Evolutionary conservation across 305 asterid genomes (phyloP).

Genomic region (Solanum hybrid): DNA sequence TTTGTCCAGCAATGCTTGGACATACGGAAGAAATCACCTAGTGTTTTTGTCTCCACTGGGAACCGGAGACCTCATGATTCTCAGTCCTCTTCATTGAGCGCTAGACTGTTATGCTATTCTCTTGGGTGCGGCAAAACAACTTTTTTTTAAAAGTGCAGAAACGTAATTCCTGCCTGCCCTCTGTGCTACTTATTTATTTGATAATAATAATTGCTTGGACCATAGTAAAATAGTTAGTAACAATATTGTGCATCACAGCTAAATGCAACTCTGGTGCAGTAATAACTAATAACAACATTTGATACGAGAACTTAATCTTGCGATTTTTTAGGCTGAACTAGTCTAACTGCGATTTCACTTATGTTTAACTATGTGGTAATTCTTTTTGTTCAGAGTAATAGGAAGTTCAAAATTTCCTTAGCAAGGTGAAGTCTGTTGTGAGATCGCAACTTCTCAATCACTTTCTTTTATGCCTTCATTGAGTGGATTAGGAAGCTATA

Average conservation of each 20-base stretch:
- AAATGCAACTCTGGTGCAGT: not conserved
- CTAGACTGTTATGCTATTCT: not conserved
- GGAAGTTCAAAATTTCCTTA: not conserved
- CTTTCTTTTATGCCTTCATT: not conserved
- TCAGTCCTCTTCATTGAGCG: not conserved
- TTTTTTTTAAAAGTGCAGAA: not conserved
- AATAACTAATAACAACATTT: not conserved
- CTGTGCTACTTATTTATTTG: not conserved
- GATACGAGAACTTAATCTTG: not conserved
- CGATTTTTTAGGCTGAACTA: not conserved
- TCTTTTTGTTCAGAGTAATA: not conserved
- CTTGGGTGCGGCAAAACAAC: not conserved
- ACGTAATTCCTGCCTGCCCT: not conserved
- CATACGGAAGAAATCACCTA: not conserved
- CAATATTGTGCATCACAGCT: not conserved
- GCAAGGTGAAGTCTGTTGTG: not conserved
- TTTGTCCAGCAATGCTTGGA: not conserved
- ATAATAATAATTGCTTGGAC: not conserved
- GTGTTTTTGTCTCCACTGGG: not conserved
- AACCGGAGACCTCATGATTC: not conserved
- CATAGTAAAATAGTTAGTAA: not conserved
- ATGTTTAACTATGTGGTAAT: not conserved
- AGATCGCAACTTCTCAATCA: not conserved
- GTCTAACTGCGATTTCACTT: not conserved
- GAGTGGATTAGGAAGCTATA: not conserved